A percentile compares a stretch with the other conserved stretches of the same genome.
These are phyloP conservation scores for Leishmania turanica DNA, from an alignment of 208 protist species.

Conservation along the genomic window DNA sequence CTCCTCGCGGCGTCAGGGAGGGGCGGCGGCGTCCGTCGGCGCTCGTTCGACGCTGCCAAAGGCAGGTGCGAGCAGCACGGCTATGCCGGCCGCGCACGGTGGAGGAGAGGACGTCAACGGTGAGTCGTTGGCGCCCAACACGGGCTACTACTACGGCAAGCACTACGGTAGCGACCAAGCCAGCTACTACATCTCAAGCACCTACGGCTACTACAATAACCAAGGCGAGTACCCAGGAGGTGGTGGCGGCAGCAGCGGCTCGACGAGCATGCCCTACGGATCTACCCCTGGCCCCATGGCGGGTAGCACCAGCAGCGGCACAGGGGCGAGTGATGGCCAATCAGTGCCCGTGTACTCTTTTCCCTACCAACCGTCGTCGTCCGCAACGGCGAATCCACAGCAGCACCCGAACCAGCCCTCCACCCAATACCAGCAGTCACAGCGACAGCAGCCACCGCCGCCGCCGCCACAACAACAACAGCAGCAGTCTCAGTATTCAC, in stretches of 20 bases:
- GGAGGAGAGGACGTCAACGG: slow-evolving; percentile 1
- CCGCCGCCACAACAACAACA: neutral
- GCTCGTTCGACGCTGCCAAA: neutral
- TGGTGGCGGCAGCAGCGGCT: slow-evolving; percentile 5
- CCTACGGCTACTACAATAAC: slow-evolving; percentile 4
- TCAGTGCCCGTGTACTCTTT: neutral
- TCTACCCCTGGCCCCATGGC: neutral
- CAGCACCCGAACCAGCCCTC: neutral
- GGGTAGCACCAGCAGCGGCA: slow-evolving; percentile 2
- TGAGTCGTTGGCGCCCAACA: neutral
- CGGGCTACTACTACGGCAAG: neutral
- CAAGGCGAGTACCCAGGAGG: slow-evolving; percentile 9
- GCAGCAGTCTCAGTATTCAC: neutral
- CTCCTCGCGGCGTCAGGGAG: slow-evolving; percentile 11
- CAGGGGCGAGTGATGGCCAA: slow-evolving; percentile 2
- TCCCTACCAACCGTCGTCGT: neutral
- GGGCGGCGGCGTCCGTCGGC: neutral
- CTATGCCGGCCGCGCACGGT: neutral
- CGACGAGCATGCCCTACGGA: neutral
- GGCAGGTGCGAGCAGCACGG: neutral
- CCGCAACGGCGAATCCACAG: neutral
- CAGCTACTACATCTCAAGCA: neutral
- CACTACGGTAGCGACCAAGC: neutral
- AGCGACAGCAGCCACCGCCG: neutral
- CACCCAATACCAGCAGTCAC: neutral